Conservation (phyloP, 2,329 filamentous ascomycete genomes). For the Amauroascus niger region DNA sequence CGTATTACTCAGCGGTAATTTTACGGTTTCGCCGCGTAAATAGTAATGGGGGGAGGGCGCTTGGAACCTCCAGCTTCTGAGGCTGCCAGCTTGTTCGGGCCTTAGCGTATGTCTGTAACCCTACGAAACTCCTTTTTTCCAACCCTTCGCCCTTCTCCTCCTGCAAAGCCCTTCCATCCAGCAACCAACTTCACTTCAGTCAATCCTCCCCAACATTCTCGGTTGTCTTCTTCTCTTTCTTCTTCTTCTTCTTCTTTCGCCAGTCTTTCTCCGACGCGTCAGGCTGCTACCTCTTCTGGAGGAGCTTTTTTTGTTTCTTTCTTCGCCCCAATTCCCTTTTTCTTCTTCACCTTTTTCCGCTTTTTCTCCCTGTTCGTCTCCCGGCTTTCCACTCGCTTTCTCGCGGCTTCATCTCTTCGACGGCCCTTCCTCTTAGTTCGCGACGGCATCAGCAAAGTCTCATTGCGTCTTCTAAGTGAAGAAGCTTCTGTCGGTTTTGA, state of each 20-base stretch:
- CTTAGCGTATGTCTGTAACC: conserved; percentile 1
- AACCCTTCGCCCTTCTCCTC: no score
- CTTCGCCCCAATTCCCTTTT: background rate
- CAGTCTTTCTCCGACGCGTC: background rate
- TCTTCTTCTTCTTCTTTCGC: conserved; percentile 1
- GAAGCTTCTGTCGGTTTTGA: background rate
- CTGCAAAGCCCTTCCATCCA: no score
- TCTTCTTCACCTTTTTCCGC: background rate
- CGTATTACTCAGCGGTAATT: conserved; percentile 1
- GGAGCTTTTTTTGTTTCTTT: background rate
- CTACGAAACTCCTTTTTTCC: conserved; percentile 6
- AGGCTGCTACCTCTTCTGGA: background rate
- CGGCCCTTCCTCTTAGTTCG: background rate
- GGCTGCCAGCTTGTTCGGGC: background rate
- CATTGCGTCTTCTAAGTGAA: background rate
- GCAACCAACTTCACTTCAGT: no score
- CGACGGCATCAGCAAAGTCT: background rate
- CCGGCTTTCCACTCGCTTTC: conserved; percentile 1
- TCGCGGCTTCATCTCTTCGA: background rate
- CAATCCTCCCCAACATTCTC: background rate
- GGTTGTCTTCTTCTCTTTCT: background rate
- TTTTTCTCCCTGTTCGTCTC: background rate
- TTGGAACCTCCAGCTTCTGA: background rate
- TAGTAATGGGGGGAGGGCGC: no score
- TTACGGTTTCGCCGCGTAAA: conserved; percentile 1